These are phyloP conservation scores for Sporisorium scitamineum DNA, from an alignment of 1,284 basidiomycete genomes.

Conservation along the genomic window DNA sequence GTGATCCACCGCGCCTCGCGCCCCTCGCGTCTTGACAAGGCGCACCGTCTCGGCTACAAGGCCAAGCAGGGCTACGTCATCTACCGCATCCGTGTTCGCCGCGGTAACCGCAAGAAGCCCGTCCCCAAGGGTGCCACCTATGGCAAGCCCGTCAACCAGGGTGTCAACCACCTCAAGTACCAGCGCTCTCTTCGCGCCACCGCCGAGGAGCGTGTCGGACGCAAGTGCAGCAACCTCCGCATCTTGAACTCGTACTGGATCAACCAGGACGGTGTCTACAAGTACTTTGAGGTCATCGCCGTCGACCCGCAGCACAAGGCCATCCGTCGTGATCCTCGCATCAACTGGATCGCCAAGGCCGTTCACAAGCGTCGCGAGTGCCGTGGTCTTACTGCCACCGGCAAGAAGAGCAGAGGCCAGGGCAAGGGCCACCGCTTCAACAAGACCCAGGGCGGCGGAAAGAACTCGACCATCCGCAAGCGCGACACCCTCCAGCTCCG, in stretches of 20 bases:
- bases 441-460: slow-evolving; percentile 78
- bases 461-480: slow-evolving; percentile 92
- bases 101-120: slow-evolving; percentile 99
- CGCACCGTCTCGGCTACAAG: slow-evolving; percentile 97
- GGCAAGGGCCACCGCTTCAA: slow-evolving; percentile 97
- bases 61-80: slow-evolving; percentile 99
- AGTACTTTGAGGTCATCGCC: slow-evolving; percentile 98
- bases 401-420: slow-evolving; percentile 77
- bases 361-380: slow-evolving; percentile 99
- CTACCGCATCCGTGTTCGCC: slow-evolving; percentile 96
- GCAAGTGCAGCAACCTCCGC: slow-evolving; percentile 93
- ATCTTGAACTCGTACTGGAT: slow-evolving; percentile 97
- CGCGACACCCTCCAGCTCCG: slow-evolving; percentile 89
- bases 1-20: slow-evolving; percentile 98
- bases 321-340: slow-evolving; percentile 90
- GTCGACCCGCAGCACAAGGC: slow-evolving; percentile 94
- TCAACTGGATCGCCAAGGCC: slow-evolving; percentile 98
- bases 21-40: slow-evolving; percentile 98
- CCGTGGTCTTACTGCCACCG: slow-evolving; percentile 94
- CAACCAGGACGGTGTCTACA: slow-evolving; percentile 99
- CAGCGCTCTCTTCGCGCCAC: slow-evolving; percentile 92
- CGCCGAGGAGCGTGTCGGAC: slow-evolving; percentile 98
- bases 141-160: slow-evolving; percentile 99
- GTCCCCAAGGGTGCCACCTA: slow-evolving; percentile 96
- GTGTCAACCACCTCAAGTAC: slow-evolving; percentile 99